Evolutionary conservation across 129 eudicot genomes (phyloP), one percentile per base, ranked within the genome.

Genomic region (Lactuca saligna): DNA sequence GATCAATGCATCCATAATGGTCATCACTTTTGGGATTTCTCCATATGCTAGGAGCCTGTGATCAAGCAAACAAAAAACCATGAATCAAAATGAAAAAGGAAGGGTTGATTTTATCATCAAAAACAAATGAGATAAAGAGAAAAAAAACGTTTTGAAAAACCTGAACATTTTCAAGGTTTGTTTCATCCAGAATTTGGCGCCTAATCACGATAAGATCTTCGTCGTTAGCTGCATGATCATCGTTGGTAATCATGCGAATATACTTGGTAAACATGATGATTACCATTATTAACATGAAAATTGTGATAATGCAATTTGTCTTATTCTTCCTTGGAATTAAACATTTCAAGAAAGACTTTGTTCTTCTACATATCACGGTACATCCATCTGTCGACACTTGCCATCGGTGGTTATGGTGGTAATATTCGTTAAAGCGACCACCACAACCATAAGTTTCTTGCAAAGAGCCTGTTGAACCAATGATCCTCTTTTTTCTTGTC

Each of bases 11-110:
- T 44, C 78, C 80, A 35, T 79, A 57, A 33, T 60, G 81, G 16
- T 70, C 42, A 9, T 87, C 79, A 6, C 66, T 73, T 63, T 56
- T 57, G 0, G 82, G 85, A 38, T 81, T 75, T 54, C 71, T 74
- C 94, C 87, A 84, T 6, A 87, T 73, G 49, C 38, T 73, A 7
- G 68, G 71, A 65, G 34, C 61, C 85, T 83, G 29, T 25, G 29
- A 81, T n/a, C 46, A 38, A 73, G 3, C 66, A 63, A 53, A 51
- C 17, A 20, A 46, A 11, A 57, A 57, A 57, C 32, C 63, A 57
- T 31, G 17, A 12, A 32, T 57, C 35, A 29, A 55, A 8, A 3
- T 50, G 7, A 13, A 4, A 13, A 50, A 14, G 12, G 6, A 50
- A n/a, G 1, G 17, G 54, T 9, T 49, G 49, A 42, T 42, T 12